Evolutionary conservation across 257 asterid genomes (phyloP), one percentile per base, ranked within the genome.

Genomic region (Ophiorrhiza pumila): DNA sequence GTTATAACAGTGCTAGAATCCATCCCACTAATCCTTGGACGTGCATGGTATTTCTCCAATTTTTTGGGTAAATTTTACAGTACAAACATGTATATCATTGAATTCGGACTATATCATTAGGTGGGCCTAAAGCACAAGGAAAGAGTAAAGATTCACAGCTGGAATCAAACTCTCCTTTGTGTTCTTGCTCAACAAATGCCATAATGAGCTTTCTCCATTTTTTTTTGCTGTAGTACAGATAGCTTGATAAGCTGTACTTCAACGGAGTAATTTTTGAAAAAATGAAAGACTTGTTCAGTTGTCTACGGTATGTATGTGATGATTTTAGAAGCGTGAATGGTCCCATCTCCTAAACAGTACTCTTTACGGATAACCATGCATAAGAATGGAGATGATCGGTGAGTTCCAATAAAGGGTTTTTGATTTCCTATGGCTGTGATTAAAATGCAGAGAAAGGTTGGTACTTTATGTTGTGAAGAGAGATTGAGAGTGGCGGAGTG

Each of bases 391-490:
- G 77, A 80, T 60, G 69, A 80, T 68, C 71, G 75, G 71, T 72
- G 84, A 80, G 85, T 83, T 80, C 80, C 81, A 80, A 77, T 77
- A 61, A 85, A 76, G 81, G 76, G 69, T 57, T 72, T 29, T 70
- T 8, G 71, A 74, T 71, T 69, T 75, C 71, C 71, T 72, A 71
- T 55, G 69, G 65, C 57, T 73, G 39, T 73, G 68, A 77, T 76
- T 68, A 60, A 76, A 62, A 56, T 56, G 67, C 60, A 56, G 47
- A 64, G 32, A 71, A 68, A 70, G 77, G 42, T 39, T 42, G 76
- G 46, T 73, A 66, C 79, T 77, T 73, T 69, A 35, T 42, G 57
- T 45, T 59, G 46, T 34, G 46, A 12, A 59, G 61, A 27, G 60
- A 42, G 32, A 29, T 17, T 22, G 47, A 37, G 56, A 50, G 37